Percentiles rank a stretch among this genome's conserved stretches.
phyloP scores from a whole-genome alignment of 768 basidiomycete genomes.

The Rhizopogon vesiculosus region DNA sequence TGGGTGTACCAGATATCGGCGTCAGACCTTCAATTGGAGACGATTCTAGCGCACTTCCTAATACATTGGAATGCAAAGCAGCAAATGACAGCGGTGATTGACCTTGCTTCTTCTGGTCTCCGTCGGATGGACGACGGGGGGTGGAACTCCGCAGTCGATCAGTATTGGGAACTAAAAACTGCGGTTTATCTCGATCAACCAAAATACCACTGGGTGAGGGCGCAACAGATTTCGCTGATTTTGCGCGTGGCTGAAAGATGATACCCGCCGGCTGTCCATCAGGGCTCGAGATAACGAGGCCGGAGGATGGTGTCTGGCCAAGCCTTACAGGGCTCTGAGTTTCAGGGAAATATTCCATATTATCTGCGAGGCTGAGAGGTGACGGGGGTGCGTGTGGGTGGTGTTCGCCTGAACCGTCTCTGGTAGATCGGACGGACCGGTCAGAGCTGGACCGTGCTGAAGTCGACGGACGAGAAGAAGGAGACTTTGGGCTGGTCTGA shows the following conservation, averaged over 20 bases:
- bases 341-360: constrained; percentile 62
- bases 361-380: constrained; percentile 66
- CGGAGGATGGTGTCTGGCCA: constrained; percentile 75
- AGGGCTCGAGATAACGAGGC: constrained; percentile 86
- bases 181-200: constrained; percentile 41
- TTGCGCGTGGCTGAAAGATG: constrained; percentile 79
- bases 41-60: constrained; percentile 17
- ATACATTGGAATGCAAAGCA: constrained; percentile 16
- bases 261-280: constrained; percentile 95
- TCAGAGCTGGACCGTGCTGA: constrained; percentile 58
- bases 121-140: constrained; percentile 21
- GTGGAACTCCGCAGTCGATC: constrained; percentile 22
- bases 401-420: constrained; percentile 36
- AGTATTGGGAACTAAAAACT: constrained; percentile 23
- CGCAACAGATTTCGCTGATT: constrained; percentile 29
- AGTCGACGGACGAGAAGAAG: constrained; percentile 37
- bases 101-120: constrained; percentile 22
- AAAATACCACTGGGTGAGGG: constrained; percentile 29
- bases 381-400: constrained; percentile 51
- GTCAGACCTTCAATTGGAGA: constrained; percentile 14
- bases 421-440: constrained; percentile 52
- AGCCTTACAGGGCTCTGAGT: constrained; percentile 57
- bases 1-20: constrained; percentile 6
- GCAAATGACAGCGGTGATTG: constrained; percentile 25
- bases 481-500: constrained; percentile 35